Conservation (phyloP, 2,329 filamentous ascomycete species). For the Mollisiaceae sp. region DNA sequence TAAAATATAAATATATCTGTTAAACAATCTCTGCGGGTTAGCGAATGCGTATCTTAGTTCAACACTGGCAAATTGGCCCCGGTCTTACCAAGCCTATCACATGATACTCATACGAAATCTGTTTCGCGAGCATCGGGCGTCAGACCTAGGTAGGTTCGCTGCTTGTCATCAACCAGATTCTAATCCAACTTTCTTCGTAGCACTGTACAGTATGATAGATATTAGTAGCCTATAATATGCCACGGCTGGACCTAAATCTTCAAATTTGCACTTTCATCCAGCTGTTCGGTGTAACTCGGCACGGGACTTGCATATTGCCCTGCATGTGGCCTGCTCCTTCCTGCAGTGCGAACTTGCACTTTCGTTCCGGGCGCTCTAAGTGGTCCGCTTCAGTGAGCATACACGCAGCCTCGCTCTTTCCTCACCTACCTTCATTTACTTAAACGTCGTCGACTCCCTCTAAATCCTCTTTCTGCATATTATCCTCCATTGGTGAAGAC, state of each 20-base stretch:
- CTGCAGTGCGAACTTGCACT: constrained; percentile 1
- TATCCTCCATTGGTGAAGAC: not conserved
- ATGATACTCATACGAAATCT: too few species aligned
- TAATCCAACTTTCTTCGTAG: too few species aligned
- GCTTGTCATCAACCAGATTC: too few species aligned
- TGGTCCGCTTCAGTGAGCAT: not conserved
- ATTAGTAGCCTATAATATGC: too few species aligned
- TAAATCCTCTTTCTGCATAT: not conserved
- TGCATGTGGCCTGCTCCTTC: not conserved
- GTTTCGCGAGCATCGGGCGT: too few species aligned
- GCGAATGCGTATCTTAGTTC: too few species aligned
- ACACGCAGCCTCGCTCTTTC: not conserved
- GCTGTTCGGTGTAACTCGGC: not conserved
- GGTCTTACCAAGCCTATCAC: too few species aligned
- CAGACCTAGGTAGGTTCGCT: too few species aligned
- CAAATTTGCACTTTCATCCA: constrained; percentile 1
- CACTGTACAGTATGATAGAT: too few species aligned
- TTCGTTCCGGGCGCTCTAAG: not conserved
- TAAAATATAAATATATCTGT: not conserved
- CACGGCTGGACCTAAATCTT: too few species aligned
- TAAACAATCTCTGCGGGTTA: not conserved
- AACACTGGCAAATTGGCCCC: too few species aligned
- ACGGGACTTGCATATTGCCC: not conserved
- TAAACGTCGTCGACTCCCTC: not conserved
- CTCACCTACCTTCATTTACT: not conserved